Evolutionary conservation across 2,329 filamentous ascomycete species (phyloP).

Genomic region (Cytospora piceicola): DNA sequence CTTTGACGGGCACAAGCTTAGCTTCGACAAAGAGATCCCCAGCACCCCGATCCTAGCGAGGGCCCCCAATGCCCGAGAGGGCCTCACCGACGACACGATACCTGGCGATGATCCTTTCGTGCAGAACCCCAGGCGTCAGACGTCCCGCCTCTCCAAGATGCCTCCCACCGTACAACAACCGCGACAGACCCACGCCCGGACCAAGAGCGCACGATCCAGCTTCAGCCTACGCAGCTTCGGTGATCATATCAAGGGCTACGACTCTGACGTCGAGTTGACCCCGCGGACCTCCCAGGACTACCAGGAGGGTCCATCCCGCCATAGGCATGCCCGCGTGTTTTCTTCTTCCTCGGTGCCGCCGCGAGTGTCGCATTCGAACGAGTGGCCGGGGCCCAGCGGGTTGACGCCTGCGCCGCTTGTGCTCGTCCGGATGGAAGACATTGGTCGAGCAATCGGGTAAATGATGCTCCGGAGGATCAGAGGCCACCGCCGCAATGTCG

Average conservation of each 20-base stretch:
- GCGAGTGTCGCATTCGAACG: slow-evolving; percentile 52
- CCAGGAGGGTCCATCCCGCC: slow-evolving; percentile 30
- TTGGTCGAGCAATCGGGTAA: slow-evolving; percentile 60
- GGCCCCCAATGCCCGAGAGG: slow-evolving; percentile 65
- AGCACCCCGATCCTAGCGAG: slow-evolving; percentile 58
- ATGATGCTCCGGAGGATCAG: background rate
- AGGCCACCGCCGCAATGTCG: too few species aligned
- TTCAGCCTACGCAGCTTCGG: slow-evolving; percentile 47
- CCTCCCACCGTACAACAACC: slow-evolving; percentile 42
- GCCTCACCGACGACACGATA: slow-evolving; percentile 64
- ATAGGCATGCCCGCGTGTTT: slow-evolving; percentile 45
- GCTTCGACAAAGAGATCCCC: slow-evolving; percentile 49
- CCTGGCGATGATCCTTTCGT: slow-evolving; percentile 66
- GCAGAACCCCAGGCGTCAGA: slow-evolving; percentile 54
- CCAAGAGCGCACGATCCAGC: slow-evolving; percentile 53
- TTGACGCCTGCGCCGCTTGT: slow-evolving; percentile 52
- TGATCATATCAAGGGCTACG: slow-evolving; percentile 36
- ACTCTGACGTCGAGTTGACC: slow-evolving; percentile 42
- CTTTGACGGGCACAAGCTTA: slow-evolving; percentile 45
- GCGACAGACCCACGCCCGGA: slow-evolving; percentile 46
- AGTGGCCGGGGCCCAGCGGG: slow-evolving; percentile 44
- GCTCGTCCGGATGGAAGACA: slow-evolving; percentile 50
- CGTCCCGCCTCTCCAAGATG: slow-evolving; percentile 58
- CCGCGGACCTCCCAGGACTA: slow-evolving; percentile 43
- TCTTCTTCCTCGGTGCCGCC: slow-evolving; percentile 50